These are phyloP conservation scores for Podospora pseudopauciseta DNA, from an alignment of 495 filamentous ascomycete genomes.

Conservation along the genomic window DNA sequence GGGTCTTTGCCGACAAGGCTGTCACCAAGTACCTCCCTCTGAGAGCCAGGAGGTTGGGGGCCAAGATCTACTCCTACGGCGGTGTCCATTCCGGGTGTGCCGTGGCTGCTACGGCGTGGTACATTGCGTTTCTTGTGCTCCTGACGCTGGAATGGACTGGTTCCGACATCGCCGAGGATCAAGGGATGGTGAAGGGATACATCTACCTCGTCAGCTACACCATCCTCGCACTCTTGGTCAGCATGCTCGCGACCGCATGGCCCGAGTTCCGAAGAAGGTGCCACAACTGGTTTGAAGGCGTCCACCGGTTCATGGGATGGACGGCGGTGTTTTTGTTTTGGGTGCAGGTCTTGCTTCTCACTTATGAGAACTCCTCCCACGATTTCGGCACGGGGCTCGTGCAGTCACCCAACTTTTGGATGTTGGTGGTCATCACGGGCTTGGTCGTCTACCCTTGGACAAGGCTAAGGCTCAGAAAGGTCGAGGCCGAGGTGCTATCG, in stretches of 20 bases:
- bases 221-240: slow-evolving; percentile 40
- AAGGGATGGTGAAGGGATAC: slow-evolving; percentile 42
- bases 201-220: slow-evolving; percentile 44
- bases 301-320: slow-evolving; percentile 68
- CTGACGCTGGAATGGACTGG: slow-evolving; percentile 33
- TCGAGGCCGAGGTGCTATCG: slow-evolving; percentile 62
- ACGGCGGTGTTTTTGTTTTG: slow-evolving; percentile 58
- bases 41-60: slow-evolving; percentile 58
- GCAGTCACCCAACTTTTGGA: slow-evolving; percentile 63
- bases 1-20: slow-evolving; percentile 45
- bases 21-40: slow-evolving; percentile 59
- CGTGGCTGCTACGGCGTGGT: slow-evolving; percentile 67
- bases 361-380: slow-evolving; percentile 17
- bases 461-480: slow-evolving; percentile 56
- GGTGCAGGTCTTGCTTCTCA: slow-evolving; percentile 39
- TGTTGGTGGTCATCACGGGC: slow-evolving; percentile 56
- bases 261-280: slow-evolving; percentile 50
- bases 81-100: slow-evolving; percentile 73
- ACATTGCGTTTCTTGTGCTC: slow-evolving; percentile 47
- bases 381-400: slow-evolving; percentile 40
- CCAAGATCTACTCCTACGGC: slow-evolving; percentile 74
- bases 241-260: slow-evolving; percentile 45
- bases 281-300: slow-evolving; percentile 65
- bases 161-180: slow-evolving; percentile 34
- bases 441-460: slow-evolving; percentile 67